phyloP scores from a whole-genome alignment of 805 yeast species.

The Cyberlindnera euphorbiae region DNA sequence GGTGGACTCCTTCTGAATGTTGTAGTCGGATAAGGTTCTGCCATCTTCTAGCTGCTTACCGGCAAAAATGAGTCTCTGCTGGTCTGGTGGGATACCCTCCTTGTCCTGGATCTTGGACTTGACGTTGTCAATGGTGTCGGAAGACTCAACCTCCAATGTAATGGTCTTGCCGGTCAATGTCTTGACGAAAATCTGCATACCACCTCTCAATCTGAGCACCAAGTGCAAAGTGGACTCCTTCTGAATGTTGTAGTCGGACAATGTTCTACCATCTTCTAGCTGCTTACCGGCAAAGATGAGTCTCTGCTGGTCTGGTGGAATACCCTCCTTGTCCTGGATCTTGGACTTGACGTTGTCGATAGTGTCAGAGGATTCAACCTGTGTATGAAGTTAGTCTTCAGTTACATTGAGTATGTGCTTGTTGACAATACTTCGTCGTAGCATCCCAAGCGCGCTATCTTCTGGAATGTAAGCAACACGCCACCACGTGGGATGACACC shows the following conservation, averaged over 20 bases:
- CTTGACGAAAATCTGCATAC: slow-evolving; percentile 91
- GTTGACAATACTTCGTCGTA: no score
- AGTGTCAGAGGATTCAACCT: slow-evolving; percentile 91
- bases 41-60: slow-evolving; percentile 96
- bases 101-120: slow-evolving; percentile 95
- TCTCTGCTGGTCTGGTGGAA: slow-evolving; percentile 96
- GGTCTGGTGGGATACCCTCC: slow-evolving; percentile 99
- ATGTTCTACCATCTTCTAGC: slow-evolving; percentile 91
- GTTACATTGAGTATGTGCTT: no score
- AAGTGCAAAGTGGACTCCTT: slow-evolving; percentile 86
- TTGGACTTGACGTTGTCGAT: slow-evolving; percentile 93
- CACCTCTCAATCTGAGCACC: slow-evolving; percentile 87
- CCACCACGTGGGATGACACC: no score
- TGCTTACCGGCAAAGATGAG: slow-evolving; percentile 95
- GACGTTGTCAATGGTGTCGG: slow-evolving; percentile 92
- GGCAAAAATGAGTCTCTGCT: slow-evolving; percentile 90
- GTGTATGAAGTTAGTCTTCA: slow-evolving; percentile 50
- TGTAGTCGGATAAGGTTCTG: slow-evolving; percentile 88
- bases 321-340: slow-evolving; percentile 95
- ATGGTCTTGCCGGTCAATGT: slow-evolving; percentile 97
- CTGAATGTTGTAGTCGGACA: slow-evolving; percentile 93
- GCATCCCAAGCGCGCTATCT: no score
- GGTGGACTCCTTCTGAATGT: slow-evolving; percentile 91
- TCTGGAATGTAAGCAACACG: no score
- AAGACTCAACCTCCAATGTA: slow-evolving; percentile 90